Percentiles rank a stretch among this genome's conserved stretches.
Conservation (phyloP, 208 protist genomes). For the Leishmania braziliensis region DNA sequence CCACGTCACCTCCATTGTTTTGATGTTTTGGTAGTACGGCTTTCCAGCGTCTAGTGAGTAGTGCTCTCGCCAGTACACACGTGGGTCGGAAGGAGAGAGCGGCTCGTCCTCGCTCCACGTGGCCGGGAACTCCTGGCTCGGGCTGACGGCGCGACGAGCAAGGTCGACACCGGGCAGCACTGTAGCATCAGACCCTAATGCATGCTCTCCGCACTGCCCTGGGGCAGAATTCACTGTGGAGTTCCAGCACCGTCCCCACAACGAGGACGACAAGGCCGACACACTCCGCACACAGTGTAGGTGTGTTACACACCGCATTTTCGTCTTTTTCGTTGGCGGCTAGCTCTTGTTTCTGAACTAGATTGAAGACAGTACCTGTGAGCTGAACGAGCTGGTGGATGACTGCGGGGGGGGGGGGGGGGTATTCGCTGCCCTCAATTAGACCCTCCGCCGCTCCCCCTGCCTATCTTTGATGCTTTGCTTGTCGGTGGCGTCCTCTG, state of each 20-base stretch:
- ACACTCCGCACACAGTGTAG: background rate
- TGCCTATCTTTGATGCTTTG: background rate
- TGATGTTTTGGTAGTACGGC: conserved; percentile 83
- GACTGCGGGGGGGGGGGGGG: background rate
- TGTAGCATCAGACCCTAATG: background rate
- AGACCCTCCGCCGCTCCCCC: background rate
- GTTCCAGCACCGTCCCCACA: conserved; percentile 11
- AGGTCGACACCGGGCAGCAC: conserved; percentile 60
- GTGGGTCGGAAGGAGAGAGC: conserved; percentile 48
- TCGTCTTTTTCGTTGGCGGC: background rate
- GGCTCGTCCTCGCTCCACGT: conserved; percentile 53
- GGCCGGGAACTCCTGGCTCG: conserved; percentile 53
- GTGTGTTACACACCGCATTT: conserved; percentile 20
- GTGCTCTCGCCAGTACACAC: conserved; percentile 75
- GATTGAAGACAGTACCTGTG: background rate
- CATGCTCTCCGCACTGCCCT: background rate
- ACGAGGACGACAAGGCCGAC: conserved; percentile 6
- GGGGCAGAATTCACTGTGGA: background rate
- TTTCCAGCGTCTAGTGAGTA: conserved; percentile 57
- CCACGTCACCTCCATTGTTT: conserved; percentile 59
- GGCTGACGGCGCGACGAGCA: conserved; percentile 47
- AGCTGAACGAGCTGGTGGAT: background rate
- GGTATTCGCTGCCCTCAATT: background rate
- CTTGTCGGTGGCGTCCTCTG: background rate
- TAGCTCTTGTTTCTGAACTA: background rate